A percentile compares a stretch with the other conserved stretches of the same genome.
Evolutionary conservation across 2,329 filamentous ascomycete genomes (phyloP).

Genomic region (Orbilia blumenaviensis): DNA sequence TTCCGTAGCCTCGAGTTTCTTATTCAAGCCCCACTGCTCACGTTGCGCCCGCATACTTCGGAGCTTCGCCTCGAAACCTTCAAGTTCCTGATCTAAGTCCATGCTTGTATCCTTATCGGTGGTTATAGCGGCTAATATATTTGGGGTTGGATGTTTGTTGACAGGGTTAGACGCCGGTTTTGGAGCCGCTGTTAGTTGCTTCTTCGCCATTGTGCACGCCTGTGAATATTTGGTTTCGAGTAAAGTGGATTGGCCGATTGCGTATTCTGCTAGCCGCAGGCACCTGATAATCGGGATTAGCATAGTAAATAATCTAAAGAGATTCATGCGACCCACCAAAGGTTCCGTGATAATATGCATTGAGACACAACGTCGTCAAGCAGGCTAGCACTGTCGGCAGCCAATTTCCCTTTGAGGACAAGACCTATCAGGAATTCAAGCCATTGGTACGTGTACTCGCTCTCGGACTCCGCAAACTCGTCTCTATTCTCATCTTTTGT

Average conservation of each 20-base stretch:
- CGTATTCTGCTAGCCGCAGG: constrained; percentile 44
- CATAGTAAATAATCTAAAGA: background rate
- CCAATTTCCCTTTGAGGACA: constrained; percentile 43
- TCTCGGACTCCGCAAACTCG: constrained; percentile 50
- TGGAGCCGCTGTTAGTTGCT: constrained; percentile 22
- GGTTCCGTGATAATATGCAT: constrained; percentile 43
- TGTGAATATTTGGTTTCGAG: constrained; percentile 51
- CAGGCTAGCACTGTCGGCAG: constrained; percentile 16
- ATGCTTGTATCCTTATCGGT: constrained; percentile 24
- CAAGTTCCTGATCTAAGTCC: constrained; percentile 41
- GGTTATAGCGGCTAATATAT: background rate
- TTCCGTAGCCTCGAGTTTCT: background rate
- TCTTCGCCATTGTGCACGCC: constrained; percentile 49
- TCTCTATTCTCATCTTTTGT: constrained; percentile 17
- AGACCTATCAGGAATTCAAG: constrained; percentile 37
- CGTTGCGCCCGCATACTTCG: constrained; percentile 38
- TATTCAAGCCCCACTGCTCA: constrained; percentile 31
- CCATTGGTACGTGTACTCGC: constrained; percentile 51
- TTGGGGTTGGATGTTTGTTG: background rate
- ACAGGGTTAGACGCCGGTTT: constrained; percentile 1
- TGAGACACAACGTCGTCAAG: constrained; percentile 48
- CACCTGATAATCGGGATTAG: constrained; percentile 31
- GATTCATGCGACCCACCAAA: constrained; percentile 21
- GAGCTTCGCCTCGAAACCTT: constrained; percentile 46
- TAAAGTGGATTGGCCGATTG: constrained; percentile 40